Conservation (phyloP, 441 rosid species). For the Cnidoscolus chayamansa region DNA sequence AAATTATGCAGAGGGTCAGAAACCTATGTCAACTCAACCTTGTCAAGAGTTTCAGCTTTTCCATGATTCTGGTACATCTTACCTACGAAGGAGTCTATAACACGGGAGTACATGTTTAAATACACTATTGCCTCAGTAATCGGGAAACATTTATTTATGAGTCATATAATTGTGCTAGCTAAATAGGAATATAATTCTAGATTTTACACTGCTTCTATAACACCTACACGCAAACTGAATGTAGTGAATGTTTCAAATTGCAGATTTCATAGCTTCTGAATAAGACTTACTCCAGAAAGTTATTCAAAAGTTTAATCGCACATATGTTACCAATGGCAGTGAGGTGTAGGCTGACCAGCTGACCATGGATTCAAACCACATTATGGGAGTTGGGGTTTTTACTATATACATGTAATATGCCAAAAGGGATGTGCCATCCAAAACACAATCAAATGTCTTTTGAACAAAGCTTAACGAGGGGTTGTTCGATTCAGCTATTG, state of each 20-base stretch:
- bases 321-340: not conserved
- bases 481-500: too few species aligned
- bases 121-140: too few species aligned
- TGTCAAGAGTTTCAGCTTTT: too few species aligned
- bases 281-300: not conserved
- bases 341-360: not conserved
- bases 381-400: not conserved
- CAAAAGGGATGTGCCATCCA: not conserved
- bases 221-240: not conserved
- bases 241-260: not conserved
- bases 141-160: too few species aligned
- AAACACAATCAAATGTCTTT: not conserved
- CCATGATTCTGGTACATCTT: too few species aligned
- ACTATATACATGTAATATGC: not conserved
- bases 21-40: too few species aligned
- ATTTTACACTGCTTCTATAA: too few species aligned
- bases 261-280: not conserved
- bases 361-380: not conserved
- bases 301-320: not conserved
- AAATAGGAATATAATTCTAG: too few species aligned
- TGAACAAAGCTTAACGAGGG: not conserved
- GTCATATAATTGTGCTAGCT: too few species aligned
- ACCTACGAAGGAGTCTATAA: too few species aligned
- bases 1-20: too few species aligned
- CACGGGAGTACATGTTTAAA: too few species aligned